Evolutionary conservation across 805 yeast genomes (phyloP), one percentile per base, ranked within the genome.

Genomic region (Candida sonorensis): DNA sequence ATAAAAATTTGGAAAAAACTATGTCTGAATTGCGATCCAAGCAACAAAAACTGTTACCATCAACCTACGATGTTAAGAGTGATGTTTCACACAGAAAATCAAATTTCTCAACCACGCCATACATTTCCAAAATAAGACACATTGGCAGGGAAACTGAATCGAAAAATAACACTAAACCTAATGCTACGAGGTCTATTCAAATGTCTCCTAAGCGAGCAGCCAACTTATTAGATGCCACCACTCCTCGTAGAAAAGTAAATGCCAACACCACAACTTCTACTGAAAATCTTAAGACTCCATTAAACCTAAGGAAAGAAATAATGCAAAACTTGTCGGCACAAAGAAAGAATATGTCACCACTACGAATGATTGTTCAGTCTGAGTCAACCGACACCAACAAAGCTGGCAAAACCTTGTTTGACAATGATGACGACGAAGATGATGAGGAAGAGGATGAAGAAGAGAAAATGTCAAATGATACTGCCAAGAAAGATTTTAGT

Each of bases 61-160:
- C 13, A n/a, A 19, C 16, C n/a, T n/a, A n/a, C n/a, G n/a, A n/a
- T n/a, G n/a, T n/a, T 33, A 26, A 20, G 12, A 25, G 27, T 17
- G 44, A 27, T 10, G 27, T 17, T 16, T 27, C 26, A 10, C 41
- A 27, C 9, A 33, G 33, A 21, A 33, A 26, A 12, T 24, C 37
- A 3, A 38, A 30, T 10, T 42, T 48, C 22, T 45, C 51, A 7
- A 42, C 49, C 1, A 48, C 52, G 8, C 53, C 53, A 10, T 40
- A 40, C 21, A 22, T 46, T 10, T 34, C 42, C 7, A 45, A 37
- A 18, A 36, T 41, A 2, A 27, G 18, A 5, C n/a, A n/a, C n/a
- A n/a, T n/a, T n/a, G n/a, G n/a, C n/a, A n/a, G n/a, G n/a, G n/a
- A n/a, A n/a, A n/a, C n/a, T n/a, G n/a, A n/a, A n/a, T n/a, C n/a